Base-by-base conservation (phyloP, 257 asterid genomes). In the Forsythia viridissima region DNA sequence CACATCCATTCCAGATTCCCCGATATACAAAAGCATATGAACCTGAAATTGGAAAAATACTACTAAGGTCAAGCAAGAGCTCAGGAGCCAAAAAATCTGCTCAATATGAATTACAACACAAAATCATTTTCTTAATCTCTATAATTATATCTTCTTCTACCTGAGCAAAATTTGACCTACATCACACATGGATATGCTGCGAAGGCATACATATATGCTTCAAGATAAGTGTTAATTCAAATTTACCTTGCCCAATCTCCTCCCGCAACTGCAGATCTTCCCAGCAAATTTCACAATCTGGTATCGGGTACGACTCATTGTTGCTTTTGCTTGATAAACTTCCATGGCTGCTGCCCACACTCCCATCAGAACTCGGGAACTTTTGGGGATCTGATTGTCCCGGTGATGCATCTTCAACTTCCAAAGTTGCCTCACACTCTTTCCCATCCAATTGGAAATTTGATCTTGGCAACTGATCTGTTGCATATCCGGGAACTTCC, bases 1-100 rank as follows among this genome's bases (percentile, higher is more conserved):
- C 96, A 48, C 96, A 92, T 87, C 89, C 94, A 24, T 87, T 88
- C 97, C 97, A 92, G 79, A 89, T 76, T 82, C 97, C 97, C 70
- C 80, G 93, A 84, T 91, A 86, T 42, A 92, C 94, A 71, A 84
- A 84, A 46, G 88, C 96, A 80, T 74, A 92, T 13, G 93, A 85
- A 79, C 97, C 97, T 92, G 84, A 75, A 86, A 68, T 48, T 66
- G 44, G 55, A 61, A 74, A 71, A 78, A 16, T 6, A 42, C 61
- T 73, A 48, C 46, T 37, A 63, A 75, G 44, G 78, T 82, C 72
- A 74, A 72, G 41, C 69, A 80, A 77, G 39, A 73, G 72, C 57
- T 71, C 59, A 68, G 43, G 36, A 20, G 39, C 24, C 34, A 16
- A 73, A 57, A 30, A 69, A 46, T 38, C 24, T 52, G 48, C 39